phyloP scores from a whole-genome alignment of 257 asterid species.

The Solanum virginianum region DNA sequence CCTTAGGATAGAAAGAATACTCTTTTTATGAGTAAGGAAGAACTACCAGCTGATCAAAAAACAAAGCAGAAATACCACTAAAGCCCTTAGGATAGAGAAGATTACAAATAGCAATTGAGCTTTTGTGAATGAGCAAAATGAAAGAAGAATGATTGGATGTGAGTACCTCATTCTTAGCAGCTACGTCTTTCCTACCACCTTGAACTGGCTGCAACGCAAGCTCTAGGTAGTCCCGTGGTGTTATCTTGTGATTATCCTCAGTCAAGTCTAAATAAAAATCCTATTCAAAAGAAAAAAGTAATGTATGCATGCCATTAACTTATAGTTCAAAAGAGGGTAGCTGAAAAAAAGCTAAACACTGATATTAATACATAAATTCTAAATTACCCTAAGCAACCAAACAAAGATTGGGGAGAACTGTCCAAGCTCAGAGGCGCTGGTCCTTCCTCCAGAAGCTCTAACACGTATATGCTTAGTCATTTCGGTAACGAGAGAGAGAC shows the following conservation, averaged over 20 bases:
- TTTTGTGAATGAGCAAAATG: background rate
- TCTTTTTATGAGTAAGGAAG: background rate
- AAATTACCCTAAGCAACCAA: constrained; percentile 92
- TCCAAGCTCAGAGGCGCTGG: constrained; percentile 83
- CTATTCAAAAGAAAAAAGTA: constrained; percentile 23
- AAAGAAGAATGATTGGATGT: background rate
- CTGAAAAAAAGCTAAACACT: background rate
- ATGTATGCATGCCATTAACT: background rate
- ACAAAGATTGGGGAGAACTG: constrained; percentile 94
- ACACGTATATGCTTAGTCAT: constrained; percentile 99
- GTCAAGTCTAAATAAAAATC: constrained; percentile 84
- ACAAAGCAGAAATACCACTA: background rate
- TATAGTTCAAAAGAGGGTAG: background rate
- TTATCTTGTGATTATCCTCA: constrained; percentile 79
- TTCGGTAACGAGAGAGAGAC: constrained; percentile 97
- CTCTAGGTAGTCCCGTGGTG: constrained; percentile 99
- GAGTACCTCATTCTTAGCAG: constrained; percentile 85
- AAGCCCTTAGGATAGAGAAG: background rate
- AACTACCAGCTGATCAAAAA: background rate
- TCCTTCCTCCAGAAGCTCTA: constrained; percentile 81
- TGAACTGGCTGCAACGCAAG: constrained; percentile 75
- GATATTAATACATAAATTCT: background rate
- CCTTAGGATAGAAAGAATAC: background rate
- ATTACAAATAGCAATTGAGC: background rate
- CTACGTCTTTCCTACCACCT: constrained; percentile 63